phyloP scores from a whole-genome alignment of 1,284 basidiomycete genomes.

The Tilletia walkeri region DNA sequence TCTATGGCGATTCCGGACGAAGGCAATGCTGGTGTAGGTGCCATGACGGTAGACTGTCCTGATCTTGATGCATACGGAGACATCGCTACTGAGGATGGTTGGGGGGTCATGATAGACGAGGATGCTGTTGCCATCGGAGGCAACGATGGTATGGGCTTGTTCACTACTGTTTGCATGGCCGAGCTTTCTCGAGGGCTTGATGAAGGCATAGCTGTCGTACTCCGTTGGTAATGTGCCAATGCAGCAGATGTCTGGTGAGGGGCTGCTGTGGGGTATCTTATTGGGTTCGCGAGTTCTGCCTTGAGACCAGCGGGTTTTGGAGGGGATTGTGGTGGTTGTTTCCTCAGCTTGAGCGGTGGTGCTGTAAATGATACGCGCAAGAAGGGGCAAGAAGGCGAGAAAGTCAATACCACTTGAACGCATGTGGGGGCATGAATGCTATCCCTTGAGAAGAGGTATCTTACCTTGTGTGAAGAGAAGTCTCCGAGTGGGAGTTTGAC shows the following conservation, averaged over 20 bases:
- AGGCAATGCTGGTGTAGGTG: constrained; percentile 29
- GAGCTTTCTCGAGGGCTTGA: neutral
- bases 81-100: constrained; percentile 17
- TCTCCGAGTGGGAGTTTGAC: constrained; percentile 31
- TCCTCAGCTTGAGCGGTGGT: constrained; percentile 10
- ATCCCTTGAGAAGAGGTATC: neutral
- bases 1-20: constrained; percentile 21
- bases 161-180: neutral
- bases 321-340: neutral
- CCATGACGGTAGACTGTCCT: constrained; percentile 25
- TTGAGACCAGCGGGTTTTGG: constrained; percentile 2
- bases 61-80: constrained; percentile 19
- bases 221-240: neutral
- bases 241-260: neutral
- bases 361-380: neutral
- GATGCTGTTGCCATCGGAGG: constrained; percentile 26
- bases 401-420: neutral
- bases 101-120: constrained; percentile 31
- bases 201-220: neutral
- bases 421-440: neutral
- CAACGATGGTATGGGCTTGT: constrained; percentile 8
- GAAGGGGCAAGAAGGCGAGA: no score
- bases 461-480: constrained; percentile 50
- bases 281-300: neutral
- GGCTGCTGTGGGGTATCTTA: constrained; percentile 10